Percentiles rank a stretch among this genome's conserved stretches.
Evolutionary conservation across 2,329 filamentous ascomycete species (phyloP).

Genomic region (Ceratocystis lukuohia): DNA sequence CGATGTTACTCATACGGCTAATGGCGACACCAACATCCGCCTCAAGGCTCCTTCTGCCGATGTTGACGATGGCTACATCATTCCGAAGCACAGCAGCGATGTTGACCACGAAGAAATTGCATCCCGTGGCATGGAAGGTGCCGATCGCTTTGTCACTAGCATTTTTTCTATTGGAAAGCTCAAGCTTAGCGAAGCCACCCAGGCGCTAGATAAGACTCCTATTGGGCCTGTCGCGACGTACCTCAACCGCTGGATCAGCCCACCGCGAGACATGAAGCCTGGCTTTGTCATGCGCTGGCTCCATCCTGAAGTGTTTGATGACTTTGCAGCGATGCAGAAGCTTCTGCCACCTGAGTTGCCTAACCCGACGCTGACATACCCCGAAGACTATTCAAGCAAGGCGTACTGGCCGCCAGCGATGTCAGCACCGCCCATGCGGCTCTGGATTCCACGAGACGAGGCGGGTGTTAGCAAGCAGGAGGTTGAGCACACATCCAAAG

Average conservation of each 20-base stretch:
- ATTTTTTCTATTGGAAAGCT: constrained; percentile 25
- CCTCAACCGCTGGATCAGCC: constrained; percentile 24
- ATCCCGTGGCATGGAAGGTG: constrained; percentile 29
- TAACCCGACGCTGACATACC: constrained; percentile 31
- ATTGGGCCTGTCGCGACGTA: constrained; percentile 24
- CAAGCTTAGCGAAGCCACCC: constrained; percentile 25
- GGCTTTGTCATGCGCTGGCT: constrained; percentile 54
- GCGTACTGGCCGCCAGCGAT: constrained; percentile 64
- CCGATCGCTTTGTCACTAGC: constrained; percentile 26
- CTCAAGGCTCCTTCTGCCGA: constrained; percentile 1
- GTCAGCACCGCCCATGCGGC: constrained; percentile 42
- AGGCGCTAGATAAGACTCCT: constrained; percentile 23
- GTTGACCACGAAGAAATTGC: constrained; percentile 21
- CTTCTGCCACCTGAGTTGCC: constrained; percentile 21
- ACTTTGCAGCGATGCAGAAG: constrained; percentile 46
- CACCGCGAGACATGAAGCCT: constrained; percentile 25
- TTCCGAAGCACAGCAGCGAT: constrained; percentile 19
- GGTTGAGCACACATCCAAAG: constrained; percentile 49
- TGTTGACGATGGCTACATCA: constrained; percentile 22
- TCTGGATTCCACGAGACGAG: constrained; percentile 66
- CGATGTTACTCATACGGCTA: not conserved
- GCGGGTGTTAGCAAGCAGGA: constrained; percentile 59
- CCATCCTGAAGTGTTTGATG: constrained; percentile 61
- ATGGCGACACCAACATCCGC: not conserved
- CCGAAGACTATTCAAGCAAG: constrained; percentile 42